Base-by-base conservation (phyloP, 345 rosid genomes). In the Hypericum perforatum region DNA sequence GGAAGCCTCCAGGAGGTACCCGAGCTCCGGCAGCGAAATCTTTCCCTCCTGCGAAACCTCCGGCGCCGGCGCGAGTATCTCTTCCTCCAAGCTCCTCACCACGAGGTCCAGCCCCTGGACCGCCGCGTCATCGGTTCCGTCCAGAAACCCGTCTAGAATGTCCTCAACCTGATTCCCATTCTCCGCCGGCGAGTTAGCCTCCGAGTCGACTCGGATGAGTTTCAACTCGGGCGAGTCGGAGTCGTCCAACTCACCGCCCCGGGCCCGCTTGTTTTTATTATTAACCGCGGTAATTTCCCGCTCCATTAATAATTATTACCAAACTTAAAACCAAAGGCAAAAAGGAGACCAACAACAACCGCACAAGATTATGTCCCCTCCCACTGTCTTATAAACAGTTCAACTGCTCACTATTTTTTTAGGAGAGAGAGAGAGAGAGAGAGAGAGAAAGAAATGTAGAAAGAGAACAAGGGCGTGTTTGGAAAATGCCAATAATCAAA, bases 1-100 rank as follows among this genome's bases (percentile, higher is more conserved):
- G 7, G 97, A 84, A 29, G 95, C 94, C 43, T 84, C 90, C 5
- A 80, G 61, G 11, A 86, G 85, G 48, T 76, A 86, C 0, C 94
- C 94, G 0, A 89, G 80, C 45, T 78, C 94, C 39, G 74, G 71
- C 72, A 45, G 78, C 32, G 73, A 53, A 7, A 56, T 76, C 5
- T 59, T 70, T 63, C 64, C 39, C 7, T 11, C 56, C 0, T 67
- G 42, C 16, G 43, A 0, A 65, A 59, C 51, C 4, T 56, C 69
- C 9, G 49, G 15, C 29, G 22, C 22, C 8, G 14, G 41, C 61
- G 68, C 53, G 16, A 64, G 57, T 0, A 83, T 80, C 58, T 83
- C 90, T 40, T 80, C 80, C 58, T 83, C 84, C 15, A 89, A 82
- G 57, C 95, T 90, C 47, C 58, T 82, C 8, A 90, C 84, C 0